phyloP scores from a whole-genome alignment of 257 asterid species.

The Solanum commersonii region DNA sequence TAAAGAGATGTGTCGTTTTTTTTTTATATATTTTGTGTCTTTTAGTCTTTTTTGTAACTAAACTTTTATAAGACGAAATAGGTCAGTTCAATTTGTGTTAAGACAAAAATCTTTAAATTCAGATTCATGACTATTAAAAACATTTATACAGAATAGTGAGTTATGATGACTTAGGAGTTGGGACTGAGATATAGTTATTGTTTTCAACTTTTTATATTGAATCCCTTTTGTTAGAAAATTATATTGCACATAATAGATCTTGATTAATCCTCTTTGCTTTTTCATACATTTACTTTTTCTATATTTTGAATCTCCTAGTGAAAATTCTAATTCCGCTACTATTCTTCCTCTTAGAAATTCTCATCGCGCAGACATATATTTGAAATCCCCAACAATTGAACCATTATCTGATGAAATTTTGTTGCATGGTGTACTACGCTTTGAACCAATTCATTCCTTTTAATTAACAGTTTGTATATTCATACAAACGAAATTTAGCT shows the following conservation, averaged over 20 bases:
- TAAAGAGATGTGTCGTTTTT: not conserved
- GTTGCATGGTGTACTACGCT: not conserved
- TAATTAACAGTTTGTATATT: not conserved
- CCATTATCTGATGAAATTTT: too few relatives aligned
- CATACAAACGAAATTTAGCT: not conserved
- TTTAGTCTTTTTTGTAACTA: too few relatives aligned
- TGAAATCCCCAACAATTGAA: not conserved
- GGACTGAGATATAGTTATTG: not conserved
- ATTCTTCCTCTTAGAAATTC: not conserved
- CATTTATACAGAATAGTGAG: not conserved
- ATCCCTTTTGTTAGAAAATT: too few relatives aligned
- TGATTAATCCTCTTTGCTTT: not conserved
- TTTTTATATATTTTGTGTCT: not conserved
- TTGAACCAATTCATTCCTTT: not conserved
- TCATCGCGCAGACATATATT: not conserved
- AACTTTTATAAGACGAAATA: not conserved
- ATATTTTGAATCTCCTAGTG: not conserved
- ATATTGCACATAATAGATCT: not conserved
- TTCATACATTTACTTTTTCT: too few relatives aligned
- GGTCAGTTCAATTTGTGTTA: not conserved
- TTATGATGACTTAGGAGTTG: not conserved
- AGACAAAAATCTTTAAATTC: not conserved
- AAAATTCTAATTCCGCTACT: not conserved
- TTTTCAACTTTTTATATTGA: not conserved
- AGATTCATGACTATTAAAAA: not conserved